Base-by-base conservation (phyloP, 805 yeast genomes). In the Cephaloascus fragrans region DNA sequence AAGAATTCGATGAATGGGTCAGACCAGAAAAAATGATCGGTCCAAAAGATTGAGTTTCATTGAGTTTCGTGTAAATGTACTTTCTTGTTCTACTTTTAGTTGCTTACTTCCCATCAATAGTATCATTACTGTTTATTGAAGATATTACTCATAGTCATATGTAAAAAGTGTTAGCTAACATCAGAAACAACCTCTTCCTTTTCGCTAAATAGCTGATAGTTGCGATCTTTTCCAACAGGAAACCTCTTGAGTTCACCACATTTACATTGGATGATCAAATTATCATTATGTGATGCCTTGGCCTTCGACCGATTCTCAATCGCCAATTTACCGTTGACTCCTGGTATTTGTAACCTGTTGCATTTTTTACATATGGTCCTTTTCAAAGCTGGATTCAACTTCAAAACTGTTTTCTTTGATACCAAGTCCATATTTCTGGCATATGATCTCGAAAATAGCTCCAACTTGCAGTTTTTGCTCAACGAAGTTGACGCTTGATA, bases 281-380 rank as follows among this genome's bases (percentile, higher is more conserved):
- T 56, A 43, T 82, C 83, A 44, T 65, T 61, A 18, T 57, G 52
- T 0, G 53, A 47, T 1, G 47, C 26, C 23, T 55, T 36, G 0
- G 38, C 31, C 35, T 60, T 65, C 16, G 75, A 70, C 14, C 37
- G 38, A 48, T 79, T 76, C 26, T 57, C 64, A 1, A 80, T 40
- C 17, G 61, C 53, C 2, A 65, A 46, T 1, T 52, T 36, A 37
- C 70, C 49, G 16, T 69, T 66, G 15, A 62, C 37, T 0, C 79
- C 81, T 1, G 81, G 76, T 1, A 75, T 49, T 43, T 72, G 59
- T 8, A 71, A 43, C 6, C 76, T 54, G 35, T 71, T 58, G 55
- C 96, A 87, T 29, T 59, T 60, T 48, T 84, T 85, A 57, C 96
- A 87, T 14, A 80, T 51, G 0, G 71, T 65, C 46, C 95, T 64